A percentile compares a stretch with the other conserved stretches of the same genome.
Conservation (phyloP, 2,329 filamentous ascomycete genomes). For the Xylariaceae sp. region DNA sequence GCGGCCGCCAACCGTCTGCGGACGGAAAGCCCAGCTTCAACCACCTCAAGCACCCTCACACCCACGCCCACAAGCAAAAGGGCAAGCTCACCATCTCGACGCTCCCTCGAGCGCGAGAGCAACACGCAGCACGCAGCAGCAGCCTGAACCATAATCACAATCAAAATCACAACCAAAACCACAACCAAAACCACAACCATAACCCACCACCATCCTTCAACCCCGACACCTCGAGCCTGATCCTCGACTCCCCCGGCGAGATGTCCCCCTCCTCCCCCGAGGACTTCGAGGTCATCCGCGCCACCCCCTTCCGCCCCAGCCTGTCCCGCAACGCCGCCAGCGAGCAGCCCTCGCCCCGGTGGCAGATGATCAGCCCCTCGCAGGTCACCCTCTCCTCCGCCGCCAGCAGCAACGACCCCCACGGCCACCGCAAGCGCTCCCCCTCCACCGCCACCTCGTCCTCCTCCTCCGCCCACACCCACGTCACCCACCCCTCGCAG, state of each 20-base stretch:
- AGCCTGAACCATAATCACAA: no score
- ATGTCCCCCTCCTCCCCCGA: conserved; percentile 21
- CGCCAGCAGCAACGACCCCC: conserved; percentile 10
- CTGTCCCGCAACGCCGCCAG: conserved; percentile 27
- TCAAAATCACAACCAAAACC: no score
- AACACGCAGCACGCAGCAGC: conserved; percentile 2
- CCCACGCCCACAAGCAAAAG: conserved; percentile 13
- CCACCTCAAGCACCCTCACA: no score
- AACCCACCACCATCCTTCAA: conserved; percentile 24
- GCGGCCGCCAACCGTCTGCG: neutral
- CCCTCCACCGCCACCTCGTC: conserved; percentile 23
- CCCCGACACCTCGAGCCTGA: conserved; percentile 30
- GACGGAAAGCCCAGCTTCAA: neutral
- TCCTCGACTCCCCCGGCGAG: conserved; percentile 39
- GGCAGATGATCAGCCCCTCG: conserved; percentile 43
- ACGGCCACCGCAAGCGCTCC: conserved; percentile 27
- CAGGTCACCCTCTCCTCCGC: conserved; percentile 28
- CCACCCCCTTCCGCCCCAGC: no score
- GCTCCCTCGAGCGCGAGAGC: conserved; percentile 15
- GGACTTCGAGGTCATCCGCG: conserved; percentile 13
- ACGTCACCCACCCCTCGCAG: conserved; percentile 29
- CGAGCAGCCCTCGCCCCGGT: conserved; percentile 37
- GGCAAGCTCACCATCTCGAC: conserved; percentile 21
- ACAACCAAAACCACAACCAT: no score
- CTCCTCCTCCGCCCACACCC: conserved; percentile 28